Conservation (phyloP, 2,329 filamentous ascomycete genomes). For the Stagonosporopsis rhizophila region DNA sequence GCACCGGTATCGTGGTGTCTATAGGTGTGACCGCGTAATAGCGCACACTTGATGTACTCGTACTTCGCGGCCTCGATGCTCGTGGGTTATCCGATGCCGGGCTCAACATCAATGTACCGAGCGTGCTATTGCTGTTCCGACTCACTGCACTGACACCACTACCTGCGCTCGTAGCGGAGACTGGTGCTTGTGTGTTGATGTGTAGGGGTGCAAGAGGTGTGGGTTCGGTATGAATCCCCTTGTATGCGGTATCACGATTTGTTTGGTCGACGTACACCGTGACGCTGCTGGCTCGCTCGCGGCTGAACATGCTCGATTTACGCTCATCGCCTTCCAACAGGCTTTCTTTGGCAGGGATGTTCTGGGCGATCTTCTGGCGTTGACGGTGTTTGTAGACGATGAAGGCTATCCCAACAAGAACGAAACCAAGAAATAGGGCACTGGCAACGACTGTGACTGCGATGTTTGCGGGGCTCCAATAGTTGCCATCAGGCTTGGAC, state of each 20-base stretch:
- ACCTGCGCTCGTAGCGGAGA: constrained; percentile 28
- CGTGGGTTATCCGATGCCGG: constrained; percentile 30
- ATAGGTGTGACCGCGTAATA: constrained; percentile 43
- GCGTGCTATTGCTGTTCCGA: constrained; percentile 26
- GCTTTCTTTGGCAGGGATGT: constrained; percentile 30
- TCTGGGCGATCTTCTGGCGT: constrained; percentile 33
- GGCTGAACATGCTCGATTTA: constrained; percentile 45
- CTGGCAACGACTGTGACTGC: constrained; percentile 35
- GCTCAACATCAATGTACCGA: constrained; percentile 34
- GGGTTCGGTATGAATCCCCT: constrained; percentile 33
- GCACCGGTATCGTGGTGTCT: constrained; percentile 30
- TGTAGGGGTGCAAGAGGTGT: constrained; percentile 38
- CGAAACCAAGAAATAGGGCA: constrained; percentile 31
- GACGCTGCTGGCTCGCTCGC: constrained; percentile 37
- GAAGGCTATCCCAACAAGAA: constrained; percentile 29
- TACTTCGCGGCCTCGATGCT: constrained; percentile 33
- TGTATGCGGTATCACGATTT: constrained; percentile 26
- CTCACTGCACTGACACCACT: constrained; percentile 32
- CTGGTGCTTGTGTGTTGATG: constrained; percentile 27
- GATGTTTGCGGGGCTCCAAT: constrained; percentile 39
- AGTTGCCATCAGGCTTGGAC: constrained; percentile 20
- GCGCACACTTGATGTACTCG: constrained; percentile 36
- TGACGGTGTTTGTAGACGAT: constrained; percentile 31
- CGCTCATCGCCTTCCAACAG: constrained; percentile 41
- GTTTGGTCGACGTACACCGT: constrained; percentile 38